Evolutionary conservation across 148 eudicot species (phyloP), one percentile per base, ranked within the genome.

Genomic region (Dianthus caryophyllus): DNA sequence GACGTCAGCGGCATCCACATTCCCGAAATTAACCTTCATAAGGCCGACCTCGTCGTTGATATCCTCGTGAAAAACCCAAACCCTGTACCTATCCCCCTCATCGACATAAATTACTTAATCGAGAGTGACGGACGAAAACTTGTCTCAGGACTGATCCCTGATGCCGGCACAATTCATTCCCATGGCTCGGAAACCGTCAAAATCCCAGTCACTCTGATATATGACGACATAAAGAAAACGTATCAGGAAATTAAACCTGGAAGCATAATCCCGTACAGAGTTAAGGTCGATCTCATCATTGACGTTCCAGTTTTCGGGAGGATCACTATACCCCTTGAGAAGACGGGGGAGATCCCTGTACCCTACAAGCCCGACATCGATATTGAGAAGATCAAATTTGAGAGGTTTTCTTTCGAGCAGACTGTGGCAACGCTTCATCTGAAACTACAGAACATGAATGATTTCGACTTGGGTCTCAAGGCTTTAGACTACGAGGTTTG

Each of bases 281-380:
- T 90, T 64, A 90, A 84, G 76, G 99, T 94, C 72, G 99, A 90
- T 25, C 90, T 94, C 49, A 77, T 90, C 8, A 75, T 90, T 61
- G 96, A 94, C 75, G 96, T 90, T 71, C 99, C 97, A 6, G 84
- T 94, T 58, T 53, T 90, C 33, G 99, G 99, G 51, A 80, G 97
- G 81, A 75, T 94, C 68, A 94, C 99, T 63, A 67, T 94, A 51
- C 99, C 99, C 0, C 81, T 94, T 52, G 88, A 90, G 89, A 94
- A 94, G 75, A 80, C 70, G 8, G 99, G 99, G 36, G 82, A 94
- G 83, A 88, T 94, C 77, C 97, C 99, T 0, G 75, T 90, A 48
- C 99, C 99, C 26, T 86, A 94, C 76, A 90, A 90, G 78, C 99
- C 99, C 36, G 97, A 94, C 63, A 77, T 94, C 33, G 97, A 88